Evolutionary conservation across 2,329 filamentous ascomycete genomes (phyloP), one percentile per base, ranked within the genome.

Genomic region (Ceratocystis destructans): DNA sequence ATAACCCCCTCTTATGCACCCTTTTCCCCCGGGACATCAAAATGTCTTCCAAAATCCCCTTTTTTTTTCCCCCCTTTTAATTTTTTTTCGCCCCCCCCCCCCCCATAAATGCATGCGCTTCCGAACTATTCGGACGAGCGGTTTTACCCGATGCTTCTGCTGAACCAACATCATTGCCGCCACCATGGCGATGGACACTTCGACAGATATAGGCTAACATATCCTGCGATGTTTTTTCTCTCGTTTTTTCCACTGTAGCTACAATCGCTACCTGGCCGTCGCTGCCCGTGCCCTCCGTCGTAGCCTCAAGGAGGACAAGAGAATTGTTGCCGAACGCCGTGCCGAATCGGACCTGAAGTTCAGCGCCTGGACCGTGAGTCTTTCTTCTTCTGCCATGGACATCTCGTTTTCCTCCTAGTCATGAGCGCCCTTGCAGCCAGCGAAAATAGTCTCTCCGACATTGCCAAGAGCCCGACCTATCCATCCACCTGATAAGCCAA

Each of bases 241-340:
- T 10, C 37, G 10, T 59, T 44, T 41, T 25, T 50, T 20, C 50
- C 28, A 33, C 65, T 70, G 71, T 77, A 99, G 94, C 82, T 99
- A 99, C 90, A 99, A 99, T 88, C 94, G 92, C 82, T 97, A 96
- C 87, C 87, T 99, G 77, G 87, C 92, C 76, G 85, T 99, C 80
- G 91, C 94, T 75, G 86, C 92, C 79, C 91, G 92, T 79, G 89
- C 90, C 76, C 89, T 99, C 77, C 94, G 95, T 81, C 89, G 90
- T 77, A 96, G 91, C 77, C 83, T 99, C 78, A 96, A 97, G 84
- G 94, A 99, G 75, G 90, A 94, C 68, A 88, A 91, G 82, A 86
- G 94, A 80, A 78, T 96, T 71, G 77, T 77, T 72, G 91, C 92
- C 71, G 94, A 97, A 85, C 87, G 90, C 76, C 87, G 94, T 76